Percentiles rank a stretch among this genome's conserved stretches.
Conservation (phyloP, 2,329 filamentous ascomycete genomes). For the Conoideocrella luteorostrata region DNA sequence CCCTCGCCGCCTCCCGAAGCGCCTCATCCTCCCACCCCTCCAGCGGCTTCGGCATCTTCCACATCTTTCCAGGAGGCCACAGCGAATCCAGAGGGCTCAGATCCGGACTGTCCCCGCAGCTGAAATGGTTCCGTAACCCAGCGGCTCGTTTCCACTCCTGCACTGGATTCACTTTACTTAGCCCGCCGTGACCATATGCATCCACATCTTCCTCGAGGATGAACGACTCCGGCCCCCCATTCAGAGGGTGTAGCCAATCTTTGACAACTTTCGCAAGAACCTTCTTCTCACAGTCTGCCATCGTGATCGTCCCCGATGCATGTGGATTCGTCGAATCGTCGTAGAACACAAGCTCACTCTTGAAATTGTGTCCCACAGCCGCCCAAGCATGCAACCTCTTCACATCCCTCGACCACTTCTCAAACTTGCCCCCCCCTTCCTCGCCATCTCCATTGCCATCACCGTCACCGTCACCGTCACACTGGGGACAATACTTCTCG, state of each 20-base stretch:
- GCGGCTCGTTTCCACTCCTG: slow-evolving; percentile 31
- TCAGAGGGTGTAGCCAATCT: slow-evolving; percentile 20
- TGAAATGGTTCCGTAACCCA: slow-evolving; percentile 25
- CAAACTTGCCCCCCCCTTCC: slow-evolving; percentile 14
- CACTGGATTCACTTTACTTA: slow-evolving; percentile 28
- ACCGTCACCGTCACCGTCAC: no score
- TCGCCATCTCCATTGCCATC: no score
- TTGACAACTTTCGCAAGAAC: slow-evolving; percentile 28
- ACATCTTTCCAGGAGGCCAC: slow-evolving; percentile 29
- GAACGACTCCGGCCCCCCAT: slow-evolving; percentile 17
- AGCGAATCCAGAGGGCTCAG: slow-evolving; percentile 29
- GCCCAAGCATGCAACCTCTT: slow-evolving; percentile 29
- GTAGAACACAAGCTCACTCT: slow-evolving; percentile 32
- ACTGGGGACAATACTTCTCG: slow-evolving; percentile 25
- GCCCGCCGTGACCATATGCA: slow-evolving; percentile 27
- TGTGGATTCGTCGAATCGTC: slow-evolving; percentile 28
- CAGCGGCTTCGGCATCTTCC: slow-evolving; percentile 18
- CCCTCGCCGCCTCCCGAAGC: slow-evolving; percentile 23
- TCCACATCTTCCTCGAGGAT: slow-evolving; percentile 30
- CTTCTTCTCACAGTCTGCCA: slow-evolving; percentile 28
- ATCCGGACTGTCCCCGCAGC: slow-evolving; percentile 31
- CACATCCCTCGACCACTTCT: slow-evolving; percentile 27
- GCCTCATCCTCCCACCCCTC: slow-evolving; percentile 28
- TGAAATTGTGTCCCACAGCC: slow-evolving; percentile 28
- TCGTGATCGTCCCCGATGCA: slow-evolving; percentile 23